A percentile compares a stretch with the other conserved stretches of the same genome.
Evolutionary conservation across 441 rosid genomes (phyloP).

Genomic region (Lepidium campestre): DNA sequence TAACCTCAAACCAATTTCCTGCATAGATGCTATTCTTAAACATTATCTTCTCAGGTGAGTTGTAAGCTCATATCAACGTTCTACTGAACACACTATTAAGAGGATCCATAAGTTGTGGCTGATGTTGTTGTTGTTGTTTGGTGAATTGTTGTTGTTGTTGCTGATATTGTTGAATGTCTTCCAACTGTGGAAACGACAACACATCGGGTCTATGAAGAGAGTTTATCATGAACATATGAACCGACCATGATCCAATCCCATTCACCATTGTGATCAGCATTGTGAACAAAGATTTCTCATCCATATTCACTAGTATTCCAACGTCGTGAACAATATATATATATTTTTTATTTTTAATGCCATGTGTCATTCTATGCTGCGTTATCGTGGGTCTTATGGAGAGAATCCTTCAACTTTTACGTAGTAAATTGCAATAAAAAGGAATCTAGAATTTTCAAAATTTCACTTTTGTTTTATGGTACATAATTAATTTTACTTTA

Average conservation of each 20-base stretch:
- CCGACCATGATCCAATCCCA: constrained; percentile 98
- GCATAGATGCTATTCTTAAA: neutral
- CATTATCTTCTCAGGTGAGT: neutral
- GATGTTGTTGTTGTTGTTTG: constrained; percentile 30
- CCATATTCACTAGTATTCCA: constrained; percentile 81
- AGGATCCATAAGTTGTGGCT: constrained; percentile 63
- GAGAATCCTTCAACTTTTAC: no score
- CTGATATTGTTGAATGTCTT: constrained; percentile 52
- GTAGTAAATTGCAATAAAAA: no score
- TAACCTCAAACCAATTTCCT: neutral
- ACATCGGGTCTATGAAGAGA: constrained; percentile 97
- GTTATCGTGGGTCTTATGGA: no score
- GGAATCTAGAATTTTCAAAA: no score
- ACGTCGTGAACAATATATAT: no score
- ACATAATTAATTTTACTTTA: no score
- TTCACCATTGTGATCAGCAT: constrained; percentile 99
- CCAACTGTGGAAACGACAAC: constrained; percentile 51
- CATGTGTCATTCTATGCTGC: no score
- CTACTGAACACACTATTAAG: constrained; percentile 73
- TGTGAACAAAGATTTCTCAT: constrained; percentile 86
- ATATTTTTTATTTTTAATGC: no score
- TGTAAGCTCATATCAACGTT: neutral
- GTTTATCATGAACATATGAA: constrained; percentile 95
- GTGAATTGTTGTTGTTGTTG: constrained; percentile 31
- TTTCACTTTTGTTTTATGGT: no score